Evolutionary conservation across 140 eudicot genomes (phyloP), one percentile per base, ranked within the genome.

Genomic region (Erigeron philadelphicus): DNA sequence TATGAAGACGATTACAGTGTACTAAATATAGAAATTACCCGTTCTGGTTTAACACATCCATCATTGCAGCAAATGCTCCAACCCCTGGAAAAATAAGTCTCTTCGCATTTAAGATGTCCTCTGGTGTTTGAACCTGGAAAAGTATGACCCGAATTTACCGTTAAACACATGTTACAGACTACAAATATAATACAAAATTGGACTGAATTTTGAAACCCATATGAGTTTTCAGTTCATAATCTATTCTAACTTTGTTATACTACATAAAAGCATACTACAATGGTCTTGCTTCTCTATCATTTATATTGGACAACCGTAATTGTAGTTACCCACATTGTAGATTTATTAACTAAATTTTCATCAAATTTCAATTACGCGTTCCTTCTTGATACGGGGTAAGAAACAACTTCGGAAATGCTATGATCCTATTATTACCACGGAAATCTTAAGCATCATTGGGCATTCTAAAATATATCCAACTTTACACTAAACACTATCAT

Each of bases 41-140:
- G 6, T 76, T 89, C 18, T 82, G 74, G 79, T 80, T 89, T 47
- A 94, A 71, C 58, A 89, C 93, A 61, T 86, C 93, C 95, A 94
- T 94, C 72, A 95, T 95, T 46, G 97, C 82, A 57, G 94, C 97
- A 83, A 89, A 94, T 59, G 99, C 99, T 72, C 99, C 99, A 56
- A 94, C 99, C 3, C 99, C 99, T 1, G 96, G 99, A 75, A 94
- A 82, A 66, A 94, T 78, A 41, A 94, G 97, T 11, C 97, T 87
- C 19, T 82, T 76, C 53, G 99, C 97, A 69, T 94, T 85, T 42
- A 94, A 53, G 65, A 94, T 94, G 72, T 94, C 99, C 47, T 94
- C 87, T 8, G 99, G 90, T 65, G 86, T 70, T 76, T 90, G 85
- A 62, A 90, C 97, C 97, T 90, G 55, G 23, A 55, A 67, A 44